Base-by-base conservation (phyloP, 768 basidiomycete genomes). In the Lactarius vividus region DNA sequence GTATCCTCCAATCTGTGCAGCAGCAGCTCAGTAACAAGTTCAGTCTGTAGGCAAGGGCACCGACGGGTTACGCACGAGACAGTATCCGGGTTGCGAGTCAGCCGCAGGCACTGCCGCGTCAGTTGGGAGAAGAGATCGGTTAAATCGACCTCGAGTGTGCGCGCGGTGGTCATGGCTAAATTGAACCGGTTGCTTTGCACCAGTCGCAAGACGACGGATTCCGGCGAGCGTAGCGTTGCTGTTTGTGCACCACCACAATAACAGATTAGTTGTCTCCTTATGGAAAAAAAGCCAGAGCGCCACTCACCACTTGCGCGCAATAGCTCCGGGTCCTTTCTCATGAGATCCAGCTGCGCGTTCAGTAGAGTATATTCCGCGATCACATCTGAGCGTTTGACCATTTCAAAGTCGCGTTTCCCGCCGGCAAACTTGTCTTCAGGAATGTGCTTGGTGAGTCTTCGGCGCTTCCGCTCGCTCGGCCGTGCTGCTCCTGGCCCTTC, bases 121-220 rank as follows among this genome's bases (percentile, higher is more conserved):
- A 98, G 77, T 68, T 85, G 82, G 49, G 84, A 83, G 73, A 98
- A 96, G 13, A 96, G 72, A 68, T 93, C 89, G 3, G 87, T 86
- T 90, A 98, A 92, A 74, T 97, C 93, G 49, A 94, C 85, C 39
- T 85, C 81, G 49, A 97, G 83, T 54, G 84, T 85, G 39, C 85
- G 83, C 2, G 93, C 95, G 33, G 87, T 84, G 6, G 85, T 77
- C 75, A 96, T 84, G 3, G 96, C 96, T 59, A 84, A 79, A 70
- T 88, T 91, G 76, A 91, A 96, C 69, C 85, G 83, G 67, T 88
- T 91, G 53, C 83, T 79, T 74, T 97, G 91, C 5, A 89, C 87
- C 59, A 96, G 82, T 67, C 89, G 81, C 70, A 91, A 79, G 35
- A 98, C 85, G 63, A 95, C 86, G 63, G 90, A 84, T 23, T 82